Evolutionary conservation across 306 rosid genomes (phyloP), one percentile per base, ranked within the genome.

Genomic region (Vigna radiata): DNA sequence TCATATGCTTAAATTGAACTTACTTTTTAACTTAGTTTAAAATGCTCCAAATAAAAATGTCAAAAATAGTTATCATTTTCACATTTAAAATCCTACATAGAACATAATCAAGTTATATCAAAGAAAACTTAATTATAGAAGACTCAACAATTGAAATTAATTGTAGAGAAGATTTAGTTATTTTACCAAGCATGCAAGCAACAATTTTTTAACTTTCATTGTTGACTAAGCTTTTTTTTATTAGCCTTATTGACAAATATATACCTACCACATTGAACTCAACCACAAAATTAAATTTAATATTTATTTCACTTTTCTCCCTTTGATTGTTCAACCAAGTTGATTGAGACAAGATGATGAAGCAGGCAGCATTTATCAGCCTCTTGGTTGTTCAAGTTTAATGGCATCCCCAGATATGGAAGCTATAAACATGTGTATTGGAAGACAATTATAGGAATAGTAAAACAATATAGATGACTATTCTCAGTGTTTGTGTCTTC

Each of bases 381-480:
- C 10, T 63, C 19, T 43, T 64, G 2, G 78, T 7, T 65, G 46
- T 3, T 55, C 23, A 64, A 64, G 60, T 36, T 19, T 21, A 54
- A 76, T 37, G 52, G 2, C 31, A 39, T 52, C 31, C 17, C 65
- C 4, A 29, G 19, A 7, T 43, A 44, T 65, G 55, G 18, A 68
- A 77, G 33, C 53, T 2, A 41, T 25, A 25, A 67, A 27, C 7
- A 43, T 55, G 4, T 44, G 21, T 12, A 7, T 33, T 27, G 3
- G 19, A 70, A 74, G 81, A 73, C 85, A 83, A 78, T 67, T 37
- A 68, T 46, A 19, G 76, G 41, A 39, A 55, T 48, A 41, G 66
- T 67, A 72, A 58, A 76, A 72, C 18, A 64, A 48, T 50, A 63
- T 41, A 63, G 60, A 9, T 39, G 59, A 78, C 52, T 21, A 39